phyloP scores from a whole-genome alignment of 495 filamentous ascomycete genomes.

The Parachaetomium inaequale region DNA sequence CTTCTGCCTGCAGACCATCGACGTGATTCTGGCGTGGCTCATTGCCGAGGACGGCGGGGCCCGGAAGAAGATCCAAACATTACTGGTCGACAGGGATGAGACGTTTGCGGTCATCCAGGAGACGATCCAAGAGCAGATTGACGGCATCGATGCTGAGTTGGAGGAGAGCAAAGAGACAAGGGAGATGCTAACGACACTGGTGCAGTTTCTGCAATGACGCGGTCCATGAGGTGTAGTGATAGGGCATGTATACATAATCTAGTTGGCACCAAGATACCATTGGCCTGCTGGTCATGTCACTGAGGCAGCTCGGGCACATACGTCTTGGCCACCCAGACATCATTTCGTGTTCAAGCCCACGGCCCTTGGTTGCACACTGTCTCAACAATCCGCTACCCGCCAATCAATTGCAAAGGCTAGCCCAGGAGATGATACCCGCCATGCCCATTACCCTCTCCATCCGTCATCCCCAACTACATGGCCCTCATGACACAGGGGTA shows the following conservation, averaged over 20 bases:
- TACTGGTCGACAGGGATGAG: constrained; percentile 68
- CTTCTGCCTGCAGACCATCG: constrained; percentile 80
- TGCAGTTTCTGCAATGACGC: constrained; percentile 52
- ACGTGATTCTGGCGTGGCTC: constrained; percentile 88
- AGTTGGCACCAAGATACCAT: constrained; percentile 29
- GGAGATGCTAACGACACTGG: constrained; percentile 68
- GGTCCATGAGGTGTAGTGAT: neutral
- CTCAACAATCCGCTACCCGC: too few relatives aligned
- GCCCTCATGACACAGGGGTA: constrained; percentile 10
- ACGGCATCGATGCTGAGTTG: constrained; percentile 56
- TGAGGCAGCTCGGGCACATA: neutral
- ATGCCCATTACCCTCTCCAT: neutral
- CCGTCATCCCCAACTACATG: neutral
- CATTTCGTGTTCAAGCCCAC: too few relatives aligned
- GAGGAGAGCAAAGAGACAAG: constrained; percentile 56
- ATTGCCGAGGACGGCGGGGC: constrained; percentile 86
- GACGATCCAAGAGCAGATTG: constrained; percentile 68
- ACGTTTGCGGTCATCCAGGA: constrained; percentile 54
- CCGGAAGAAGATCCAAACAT: constrained; percentile 56
- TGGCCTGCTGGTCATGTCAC: neutral
- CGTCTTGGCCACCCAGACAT: too few relatives aligned
- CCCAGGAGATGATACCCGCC: neutral
- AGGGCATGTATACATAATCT: constrained; percentile 11
- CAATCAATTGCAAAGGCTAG: neutral
- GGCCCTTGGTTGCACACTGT: too few relatives aligned